phyloP scores from a whole-genome alignment of 179 eudicot species.

The Pouteria campechiana region DNA sequence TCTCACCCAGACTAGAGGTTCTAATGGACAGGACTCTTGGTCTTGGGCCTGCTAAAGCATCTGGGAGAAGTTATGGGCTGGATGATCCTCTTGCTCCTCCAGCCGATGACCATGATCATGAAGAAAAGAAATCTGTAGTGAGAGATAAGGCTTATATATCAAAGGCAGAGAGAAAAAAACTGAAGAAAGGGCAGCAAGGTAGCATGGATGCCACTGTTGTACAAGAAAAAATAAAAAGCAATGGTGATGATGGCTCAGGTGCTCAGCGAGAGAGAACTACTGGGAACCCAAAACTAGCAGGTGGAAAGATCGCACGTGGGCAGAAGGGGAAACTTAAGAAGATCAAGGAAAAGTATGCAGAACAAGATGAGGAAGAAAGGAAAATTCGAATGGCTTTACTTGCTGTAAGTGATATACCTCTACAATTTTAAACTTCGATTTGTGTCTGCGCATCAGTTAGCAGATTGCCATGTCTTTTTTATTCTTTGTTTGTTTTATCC shows the following conservation, averaged over 20 bases:
- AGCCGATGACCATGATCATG: slow-evolving; percentile 24
- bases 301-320: slow-evolving; percentile 78
- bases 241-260: slow-evolving; percentile 14
- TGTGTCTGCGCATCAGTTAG: too few species aligned
- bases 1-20: slow-evolving; percentile 58
- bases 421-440: neutral
- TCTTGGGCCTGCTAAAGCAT: slow-evolving; percentile 60
- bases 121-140: slow-evolving; percentile 18
- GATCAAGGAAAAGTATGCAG: slow-evolving; percentile 93
- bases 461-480: too few species aligned
- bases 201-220: slow-evolving; percentile 19
- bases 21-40: slow-evolving; percentile 90
- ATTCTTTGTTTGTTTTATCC: too few species aligned
- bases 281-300: slow-evolving; percentile 23
- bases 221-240: slow-evolving; percentile 16
- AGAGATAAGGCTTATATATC: slow-evolving; percentile 79
- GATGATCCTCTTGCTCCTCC: slow-evolving; percentile 20
- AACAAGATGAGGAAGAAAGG: slow-evolving; percentile 97
- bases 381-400: slow-evolving; percentile 87
- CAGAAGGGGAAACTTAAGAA: slow-evolving; percentile 86
- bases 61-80: slow-evolving; percentile 35
- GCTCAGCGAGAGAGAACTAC: slow-evolving; percentile 32
- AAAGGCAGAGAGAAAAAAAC: slow-evolving; percentile 85
- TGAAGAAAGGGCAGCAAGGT: slow-evolving; percentile 66
- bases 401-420: slow-evolving; percentile 52